These are phyloP conservation scores for Globomyces sp. DNA, from an alignment of 371 early-diverging fungal species.

Conservation along the genomic window DNA sequence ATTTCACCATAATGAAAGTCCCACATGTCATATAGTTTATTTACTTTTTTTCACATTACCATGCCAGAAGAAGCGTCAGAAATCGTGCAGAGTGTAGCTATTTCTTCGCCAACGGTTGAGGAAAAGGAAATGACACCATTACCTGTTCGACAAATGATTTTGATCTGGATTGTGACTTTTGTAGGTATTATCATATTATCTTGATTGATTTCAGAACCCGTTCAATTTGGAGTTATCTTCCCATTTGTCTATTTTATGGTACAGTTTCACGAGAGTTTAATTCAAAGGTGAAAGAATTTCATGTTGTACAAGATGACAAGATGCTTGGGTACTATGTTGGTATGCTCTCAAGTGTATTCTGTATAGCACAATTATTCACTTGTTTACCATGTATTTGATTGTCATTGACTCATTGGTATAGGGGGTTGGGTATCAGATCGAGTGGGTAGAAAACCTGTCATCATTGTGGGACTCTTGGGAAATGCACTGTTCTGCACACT, in stretches of 20 bases:
- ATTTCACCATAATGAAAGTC: too few species aligned
- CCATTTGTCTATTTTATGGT: conserved; percentile 30
- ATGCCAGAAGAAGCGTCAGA: too few species aligned
- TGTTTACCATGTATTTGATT: conserved; percentile 5
- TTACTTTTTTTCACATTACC: too few species aligned
- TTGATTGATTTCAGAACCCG: conserved; percentile 15
- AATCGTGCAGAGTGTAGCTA: too few species aligned
- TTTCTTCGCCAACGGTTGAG: too few species aligned
- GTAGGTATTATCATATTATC: conserved; percentile 8
- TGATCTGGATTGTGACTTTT: conserved; percentile 60
- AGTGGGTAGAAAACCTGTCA: conserved; percentile 72
- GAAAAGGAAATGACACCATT: conserved; percentile 36
- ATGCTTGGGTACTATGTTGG: conserved; percentile 29
- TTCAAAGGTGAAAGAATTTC: conserved; percentile 20
- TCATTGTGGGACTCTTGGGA: conserved; percentile 66
- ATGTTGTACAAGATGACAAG: conserved; percentile 19
- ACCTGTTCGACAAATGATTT: conserved; percentile 53
- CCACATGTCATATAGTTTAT: too few species aligned
- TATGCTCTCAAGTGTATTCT: conserved; percentile 15
- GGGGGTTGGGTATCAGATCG: conserved; percentile 56
- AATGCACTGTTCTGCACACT: conserved; percentile 66
- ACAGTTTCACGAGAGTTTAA: not conserved
- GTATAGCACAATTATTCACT: conserved; percentile 24
- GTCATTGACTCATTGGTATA: too few species aligned
- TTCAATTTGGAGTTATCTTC: conserved; percentile 21